Conservation (phyloP, 2,329 filamentous ascomycete genomes). For the Microsporum ferrugineum region DNA sequence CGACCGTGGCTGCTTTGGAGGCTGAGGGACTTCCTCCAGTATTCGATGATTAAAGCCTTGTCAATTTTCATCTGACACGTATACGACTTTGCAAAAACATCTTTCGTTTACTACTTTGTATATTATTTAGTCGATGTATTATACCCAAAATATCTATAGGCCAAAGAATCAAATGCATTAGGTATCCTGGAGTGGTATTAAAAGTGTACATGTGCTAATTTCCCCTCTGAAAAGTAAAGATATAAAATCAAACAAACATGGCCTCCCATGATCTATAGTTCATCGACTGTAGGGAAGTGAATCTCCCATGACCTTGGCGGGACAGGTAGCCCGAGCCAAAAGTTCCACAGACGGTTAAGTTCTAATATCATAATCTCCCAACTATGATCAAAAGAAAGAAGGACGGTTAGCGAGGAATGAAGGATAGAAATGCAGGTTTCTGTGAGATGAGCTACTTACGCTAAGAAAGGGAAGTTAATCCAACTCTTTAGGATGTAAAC, state of each 20-base stretch:
- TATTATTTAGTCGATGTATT: background rate
- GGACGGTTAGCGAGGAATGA: background rate
- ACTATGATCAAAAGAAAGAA: slow-evolving; percentile 22
- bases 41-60: background rate
- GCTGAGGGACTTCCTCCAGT: background rate
- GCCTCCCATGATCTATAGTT: slow-evolving; percentile 25
- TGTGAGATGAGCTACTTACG: slow-evolving; percentile 47
- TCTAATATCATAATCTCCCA: slow-evolving; percentile 45
- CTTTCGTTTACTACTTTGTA: background rate
- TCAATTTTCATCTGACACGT: too few relatives aligned
- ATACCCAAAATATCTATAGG: background rate
- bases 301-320: slow-evolving; percentile 47
- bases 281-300: slow-evolving; percentile 33
- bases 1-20: background rate
- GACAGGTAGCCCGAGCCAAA: slow-evolving; percentile 52
- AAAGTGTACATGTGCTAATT: background rate
- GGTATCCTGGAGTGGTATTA: background rate
- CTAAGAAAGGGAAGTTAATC: slow-evolving; percentile 52
- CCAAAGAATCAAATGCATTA: background rate
- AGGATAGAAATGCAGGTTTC: background rate
- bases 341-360: slow-evolving; percentile 45
- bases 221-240: background rate
- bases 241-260: slow-evolving; percentile 13
- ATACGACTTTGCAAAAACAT: background rate
- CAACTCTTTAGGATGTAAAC: slow-evolving; percentile 60